Percentiles rank a stretch among this genome's conserved stretches.
These are phyloP conservation scores for Aspergillus intermedius DNA, from an alignment of 2,329 filamentous ascomycete species.

Conservation along the genomic window DNA sequence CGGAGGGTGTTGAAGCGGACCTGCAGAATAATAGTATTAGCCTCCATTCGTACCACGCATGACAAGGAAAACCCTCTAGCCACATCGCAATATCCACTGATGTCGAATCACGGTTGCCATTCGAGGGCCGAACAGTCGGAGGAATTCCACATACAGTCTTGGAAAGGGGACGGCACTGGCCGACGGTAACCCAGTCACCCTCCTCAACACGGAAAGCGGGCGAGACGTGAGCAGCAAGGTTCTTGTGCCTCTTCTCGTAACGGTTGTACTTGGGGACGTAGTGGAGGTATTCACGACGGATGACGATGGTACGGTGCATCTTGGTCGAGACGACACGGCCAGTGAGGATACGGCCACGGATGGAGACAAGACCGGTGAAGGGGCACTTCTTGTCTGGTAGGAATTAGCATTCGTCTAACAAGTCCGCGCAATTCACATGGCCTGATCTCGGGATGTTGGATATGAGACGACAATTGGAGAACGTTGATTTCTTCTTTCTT, in stretches of 20 bases:
- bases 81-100: not conserved
- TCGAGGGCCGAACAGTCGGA: not conserved
- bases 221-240: slow-evolving; percentile 97
- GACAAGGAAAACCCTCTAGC: not conserved
- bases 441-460: slow-evolving; percentile 6
- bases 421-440: not conserved
- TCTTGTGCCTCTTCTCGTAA: slow-evolving; percentile 99
- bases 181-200: slow-evolving; percentile 98
- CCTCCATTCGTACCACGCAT: not conserved
- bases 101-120: not conserved
- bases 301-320: slow-evolving; percentile 99
- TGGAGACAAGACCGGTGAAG: slow-evolving; percentile 97
- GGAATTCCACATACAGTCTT: slow-evolving; percentile 77
- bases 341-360: slow-evolving; percentile 99
- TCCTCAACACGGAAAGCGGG: slow-evolving; percentile 99
- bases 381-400: slow-evolving; percentile 98
- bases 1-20: slow-evolving; percentile 99
- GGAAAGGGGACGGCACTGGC: slow-evolving; percentile 97
- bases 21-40: slow-evolving; percentile 40
- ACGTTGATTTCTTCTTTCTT: not conserved
- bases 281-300: slow-evolving; percentile 99
- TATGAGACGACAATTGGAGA: slow-evolving; percentile 7
- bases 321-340: slow-evolving; percentile 99
- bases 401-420: slow-evolving; percentile 19
- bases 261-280: slow-evolving; percentile 99